These are phyloP conservation scores for Actinomucor elegans DNA, from an alignment of 371 early-diverging fungal species.

Conservation along the genomic window DNA sequence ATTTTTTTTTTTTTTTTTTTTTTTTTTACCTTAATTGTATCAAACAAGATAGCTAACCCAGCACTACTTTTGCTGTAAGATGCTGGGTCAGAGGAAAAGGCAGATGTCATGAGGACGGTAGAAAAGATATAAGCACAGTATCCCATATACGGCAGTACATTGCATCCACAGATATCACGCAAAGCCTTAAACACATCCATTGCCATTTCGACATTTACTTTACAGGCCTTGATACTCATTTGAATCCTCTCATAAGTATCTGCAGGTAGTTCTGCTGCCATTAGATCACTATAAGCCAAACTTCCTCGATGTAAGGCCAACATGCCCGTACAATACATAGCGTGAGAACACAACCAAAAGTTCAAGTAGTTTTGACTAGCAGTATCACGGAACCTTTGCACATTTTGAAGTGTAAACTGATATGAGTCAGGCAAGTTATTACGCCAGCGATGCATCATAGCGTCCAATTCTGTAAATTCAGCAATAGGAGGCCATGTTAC, in stretches of 20 bases:
- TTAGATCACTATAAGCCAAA: constrained; percentile 40
- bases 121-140: constrained; percentile 50
- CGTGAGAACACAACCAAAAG: constrained; percentile 42
- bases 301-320: constrained; percentile 44
- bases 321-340: constrained; percentile 38
- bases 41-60: constrained; percentile 28
- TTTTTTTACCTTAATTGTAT: constrained; percentile 18
- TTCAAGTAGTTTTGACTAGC: constrained; percentile 37
- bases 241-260: constrained; percentile 26
- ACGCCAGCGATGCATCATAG: constrained; percentile 35
- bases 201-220: constrained; percentile 32
- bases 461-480: constrained; percentile 45
- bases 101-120: constrained; percentile 47
- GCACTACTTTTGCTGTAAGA: constrained; percentile 34
- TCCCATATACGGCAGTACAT: constrained; percentile 46
- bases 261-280: constrained; percentile 13
- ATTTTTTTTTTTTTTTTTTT: background rate
- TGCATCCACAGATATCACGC: constrained; percentile 37
- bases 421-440: constrained; percentile 27
- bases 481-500: constrained; percentile 53
- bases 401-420: constrained; percentile 24
- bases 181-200: constrained; percentile 36
- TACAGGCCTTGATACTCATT: constrained; percentile 29
- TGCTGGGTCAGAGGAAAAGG: constrained; percentile 35
- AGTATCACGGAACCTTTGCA: constrained; percentile 21